These are phyloP conservation scores for Fraxinus velutina DNA, from an alignment of 305 asterid species.

Conservation along the genomic window DNA sequence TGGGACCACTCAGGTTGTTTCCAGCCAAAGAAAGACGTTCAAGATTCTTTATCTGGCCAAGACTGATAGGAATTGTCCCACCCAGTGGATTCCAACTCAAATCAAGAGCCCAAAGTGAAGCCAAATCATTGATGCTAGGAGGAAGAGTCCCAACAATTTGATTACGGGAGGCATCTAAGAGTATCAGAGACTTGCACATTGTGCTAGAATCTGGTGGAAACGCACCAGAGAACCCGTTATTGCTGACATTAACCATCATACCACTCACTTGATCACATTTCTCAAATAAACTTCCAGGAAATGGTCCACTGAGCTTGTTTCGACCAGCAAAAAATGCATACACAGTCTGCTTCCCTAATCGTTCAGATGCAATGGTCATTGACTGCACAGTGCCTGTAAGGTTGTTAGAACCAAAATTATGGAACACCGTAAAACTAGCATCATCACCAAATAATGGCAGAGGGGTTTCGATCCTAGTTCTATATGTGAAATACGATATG, in stretches of 20 bases:
- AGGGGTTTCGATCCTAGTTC: not conserved
- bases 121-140: constrained; percentile 44
- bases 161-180: constrained; percentile 61
- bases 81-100: constrained; percentile 63
- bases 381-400: not conserved
- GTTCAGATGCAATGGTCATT: constrained; percentile 32
- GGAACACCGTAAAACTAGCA: not conserved
- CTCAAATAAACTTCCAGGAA: constrained; percentile 43
- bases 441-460: not conserved
- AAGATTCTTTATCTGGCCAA: constrained; percentile 57
- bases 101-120: constrained; percentile 54
- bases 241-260: constrained; percentile 51
- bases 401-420: not conserved
- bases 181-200: constrained; percentile 43
- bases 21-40: constrained; percentile 61
- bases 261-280: constrained; percentile 57
- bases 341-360: constrained; percentile 40
- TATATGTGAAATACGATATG: not conserved
- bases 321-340: constrained; percentile 41
- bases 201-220: constrained; percentile 50
- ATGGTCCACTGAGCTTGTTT: constrained; percentile 2
- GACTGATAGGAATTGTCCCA: constrained; percentile 63
- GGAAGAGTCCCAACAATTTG: constrained; percentile 54
- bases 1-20: constrained; percentile 65
- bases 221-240: constrained; percentile 52